These are phyloP conservation scores for Yarrowia sp. DNA, from an alignment of 805 yeast genomes.

Conservation along the genomic window DNA sequence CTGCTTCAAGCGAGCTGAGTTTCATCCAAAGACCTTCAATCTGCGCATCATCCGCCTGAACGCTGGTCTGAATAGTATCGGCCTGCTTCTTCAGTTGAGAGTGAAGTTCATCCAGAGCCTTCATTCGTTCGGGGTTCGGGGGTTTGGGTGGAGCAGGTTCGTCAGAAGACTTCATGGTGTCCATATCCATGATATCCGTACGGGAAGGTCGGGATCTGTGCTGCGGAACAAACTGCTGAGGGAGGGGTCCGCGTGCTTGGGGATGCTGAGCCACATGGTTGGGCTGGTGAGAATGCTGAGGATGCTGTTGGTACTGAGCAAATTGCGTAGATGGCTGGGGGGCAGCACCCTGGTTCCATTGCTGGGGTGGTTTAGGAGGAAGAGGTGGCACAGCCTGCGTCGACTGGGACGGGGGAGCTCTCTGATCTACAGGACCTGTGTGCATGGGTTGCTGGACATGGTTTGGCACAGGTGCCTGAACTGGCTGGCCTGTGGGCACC, in stretches of 20 bases:
- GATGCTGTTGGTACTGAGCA: background rate
- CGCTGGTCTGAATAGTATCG: slow-evolving; percentile 34
- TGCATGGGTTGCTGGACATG: background rate
- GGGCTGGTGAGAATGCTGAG: background rate
- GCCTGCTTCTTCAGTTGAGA: slow-evolving; percentile 33
- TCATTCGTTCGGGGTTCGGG: slow-evolving; percentile 42
- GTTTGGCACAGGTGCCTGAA: background rate
- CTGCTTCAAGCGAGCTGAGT: slow-evolving; percentile 39
- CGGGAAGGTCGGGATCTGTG: slow-evolving; percentile 5
- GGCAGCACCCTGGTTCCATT: background rate
- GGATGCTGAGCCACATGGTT: background rate
- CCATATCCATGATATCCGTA: slow-evolving; percentile 31
- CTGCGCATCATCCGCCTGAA: slow-evolving; percentile 34
- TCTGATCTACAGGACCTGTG: background rate
- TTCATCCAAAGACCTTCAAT: slow-evolving; percentile 42
- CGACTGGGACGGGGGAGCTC: background rate
- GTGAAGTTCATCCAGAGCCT: slow-evolving; percentile 34
- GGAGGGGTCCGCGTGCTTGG: background rate
- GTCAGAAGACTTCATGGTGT: slow-evolving; percentile 23
- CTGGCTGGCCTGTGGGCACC: background rate
- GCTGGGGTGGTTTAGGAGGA: slow-evolving; percentile 15
- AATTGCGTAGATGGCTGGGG: background rate
- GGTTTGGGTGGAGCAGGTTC: slow-evolving; percentile 41
- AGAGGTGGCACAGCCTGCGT: slow-evolving; percentile 1
- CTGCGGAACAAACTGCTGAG: background rate